Percentiles rank a stretch among this genome's conserved stretches.
Evolutionary conservation across 2,329 filamentous ascomycete species (phyloP).

Genomic region (Alternaria metachromatica): DNA sequence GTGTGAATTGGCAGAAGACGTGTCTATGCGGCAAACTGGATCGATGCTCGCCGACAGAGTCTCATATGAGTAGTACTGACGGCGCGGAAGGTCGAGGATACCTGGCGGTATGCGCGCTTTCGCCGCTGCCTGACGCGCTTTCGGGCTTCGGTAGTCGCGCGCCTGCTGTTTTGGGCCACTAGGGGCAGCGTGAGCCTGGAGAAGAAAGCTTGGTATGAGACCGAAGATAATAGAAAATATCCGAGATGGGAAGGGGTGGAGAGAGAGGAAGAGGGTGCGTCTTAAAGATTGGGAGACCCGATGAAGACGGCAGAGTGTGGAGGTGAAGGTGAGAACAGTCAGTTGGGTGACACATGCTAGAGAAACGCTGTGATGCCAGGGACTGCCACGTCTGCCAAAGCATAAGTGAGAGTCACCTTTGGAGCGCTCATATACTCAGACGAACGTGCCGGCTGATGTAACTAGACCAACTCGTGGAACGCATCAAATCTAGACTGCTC

Average conservation of each 20-base stretch:
- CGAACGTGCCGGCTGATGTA: background rate
- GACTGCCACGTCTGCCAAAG: background rate
- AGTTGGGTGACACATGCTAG: background rate
- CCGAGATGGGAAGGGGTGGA: background rate
- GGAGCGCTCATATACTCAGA: background rate
- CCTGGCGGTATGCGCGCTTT: background rate
- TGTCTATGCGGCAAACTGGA: background rate
- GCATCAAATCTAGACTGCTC: background rate
- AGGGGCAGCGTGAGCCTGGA: background rate
- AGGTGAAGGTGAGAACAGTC: background rate
- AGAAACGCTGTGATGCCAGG: background rate
- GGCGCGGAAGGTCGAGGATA: rapidly evolving
- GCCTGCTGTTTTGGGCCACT: background rate
- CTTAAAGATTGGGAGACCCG: background rate
- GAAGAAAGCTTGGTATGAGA: background rate
- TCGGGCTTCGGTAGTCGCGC: background rate
- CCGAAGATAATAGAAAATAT: background rate
- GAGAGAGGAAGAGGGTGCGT: background rate
- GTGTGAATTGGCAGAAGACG: background rate
- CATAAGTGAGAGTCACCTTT: background rate
- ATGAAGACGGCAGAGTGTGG: background rate
- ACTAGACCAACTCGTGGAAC: too few relatives aligned
- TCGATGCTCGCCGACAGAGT: background rate
- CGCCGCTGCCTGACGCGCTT: background rate
- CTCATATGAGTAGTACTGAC: background rate